phyloP scores from a whole-genome alignment of 2,329 filamentous ascomycete species.

The Aspergillus sp. region DNA sequence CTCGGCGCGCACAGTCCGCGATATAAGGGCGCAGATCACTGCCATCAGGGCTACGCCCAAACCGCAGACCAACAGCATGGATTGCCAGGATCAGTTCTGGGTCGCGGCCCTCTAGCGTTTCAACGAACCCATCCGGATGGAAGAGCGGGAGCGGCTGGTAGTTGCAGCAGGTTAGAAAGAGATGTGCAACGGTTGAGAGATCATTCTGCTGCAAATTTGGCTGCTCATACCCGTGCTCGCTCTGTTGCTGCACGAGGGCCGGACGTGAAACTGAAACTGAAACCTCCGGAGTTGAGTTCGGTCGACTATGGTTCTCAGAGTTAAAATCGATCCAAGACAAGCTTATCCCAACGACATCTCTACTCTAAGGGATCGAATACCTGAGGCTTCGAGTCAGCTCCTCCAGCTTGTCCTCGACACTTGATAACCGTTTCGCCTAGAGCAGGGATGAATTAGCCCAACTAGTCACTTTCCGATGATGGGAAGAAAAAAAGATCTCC shows the following conservation, averaged over 20 bases:
- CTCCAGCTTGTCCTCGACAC: conserved; percentile 12
- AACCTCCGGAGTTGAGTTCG: conserved; percentile 1
- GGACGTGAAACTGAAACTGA: not conserved
- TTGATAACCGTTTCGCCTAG: conserved; percentile 10
- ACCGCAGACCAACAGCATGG: conserved; percentile 47
- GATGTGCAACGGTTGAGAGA: conserved; percentile 35
- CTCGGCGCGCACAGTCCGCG: conserved; percentile 39
- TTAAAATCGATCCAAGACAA: not conserved
- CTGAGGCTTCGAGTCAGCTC: conserved; percentile 6
- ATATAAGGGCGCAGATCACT: conserved; percentile 27
- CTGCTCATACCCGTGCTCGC: not conserved
- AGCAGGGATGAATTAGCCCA: conserved; percentile 7
- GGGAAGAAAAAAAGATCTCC: not conserved
- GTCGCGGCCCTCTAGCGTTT: conserved; percentile 40
- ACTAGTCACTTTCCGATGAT: conserved; percentile 15
- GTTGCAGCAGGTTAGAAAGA: conserved; percentile 51
- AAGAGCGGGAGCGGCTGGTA: conserved; percentile 54
- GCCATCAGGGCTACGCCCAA: conserved; percentile 28
- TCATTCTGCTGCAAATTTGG: conserved; percentile 36
- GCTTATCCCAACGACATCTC: not conserved
- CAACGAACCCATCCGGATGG: conserved; percentile 41
- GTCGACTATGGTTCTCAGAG: not conserved
- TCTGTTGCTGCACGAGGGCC: not conserved
- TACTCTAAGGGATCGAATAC: not conserved
- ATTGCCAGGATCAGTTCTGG: conserved; percentile 37